Percentiles rank a stretch among this genome's conserved stretches.
phyloP scores from a whole-genome alignment of 257 asterid genomes.

The Catharanthus roseus region DNA sequence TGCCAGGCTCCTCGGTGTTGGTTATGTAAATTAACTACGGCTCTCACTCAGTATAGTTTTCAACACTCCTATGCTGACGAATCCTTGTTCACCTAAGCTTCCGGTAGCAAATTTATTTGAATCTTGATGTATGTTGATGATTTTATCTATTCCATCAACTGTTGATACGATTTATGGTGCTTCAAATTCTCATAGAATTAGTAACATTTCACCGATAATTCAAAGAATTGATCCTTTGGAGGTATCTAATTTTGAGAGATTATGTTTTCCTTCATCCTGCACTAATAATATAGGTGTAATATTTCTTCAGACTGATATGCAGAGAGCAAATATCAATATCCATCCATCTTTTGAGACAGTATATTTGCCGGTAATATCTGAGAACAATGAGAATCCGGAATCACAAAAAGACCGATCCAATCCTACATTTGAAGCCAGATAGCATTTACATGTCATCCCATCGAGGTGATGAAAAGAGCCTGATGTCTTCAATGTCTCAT shows the following conservation, averaged over 20 bases:
- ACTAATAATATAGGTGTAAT: constrained; percentile 7
- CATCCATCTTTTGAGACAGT: constrained; percentile 13
- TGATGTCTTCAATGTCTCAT: constrained; percentile 12
- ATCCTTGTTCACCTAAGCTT: no score
- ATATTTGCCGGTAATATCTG: constrained; percentile 22
- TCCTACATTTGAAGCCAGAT: constrained; percentile 14
- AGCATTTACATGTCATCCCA: constrained; percentile 10
- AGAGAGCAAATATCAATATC: constrained; percentile 15
- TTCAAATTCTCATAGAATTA: constrained; percentile 15
- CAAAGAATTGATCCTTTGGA: background rate
- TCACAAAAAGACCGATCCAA: constrained; percentile 15
- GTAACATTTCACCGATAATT: no score
- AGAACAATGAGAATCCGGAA: constrained; percentile 16
- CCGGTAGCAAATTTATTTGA: no score
- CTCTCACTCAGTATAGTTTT: no score
- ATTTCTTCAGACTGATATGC: constrained; percentile 10
- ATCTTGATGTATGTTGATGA: no score
- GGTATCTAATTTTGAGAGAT: background rate
- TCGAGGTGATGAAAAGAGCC: constrained; percentile 6
- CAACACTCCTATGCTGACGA: no score
- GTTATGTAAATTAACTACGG: no score
- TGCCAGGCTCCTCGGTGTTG: no score
- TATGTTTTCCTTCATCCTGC: constrained; percentile 12
- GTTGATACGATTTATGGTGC: constrained; percentile 4
- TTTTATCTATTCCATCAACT: constrained; percentile 12